Base-by-base conservation (phyloP, 2,329 filamentous ascomycete genomes). In the Claviceps capensis region DNA sequence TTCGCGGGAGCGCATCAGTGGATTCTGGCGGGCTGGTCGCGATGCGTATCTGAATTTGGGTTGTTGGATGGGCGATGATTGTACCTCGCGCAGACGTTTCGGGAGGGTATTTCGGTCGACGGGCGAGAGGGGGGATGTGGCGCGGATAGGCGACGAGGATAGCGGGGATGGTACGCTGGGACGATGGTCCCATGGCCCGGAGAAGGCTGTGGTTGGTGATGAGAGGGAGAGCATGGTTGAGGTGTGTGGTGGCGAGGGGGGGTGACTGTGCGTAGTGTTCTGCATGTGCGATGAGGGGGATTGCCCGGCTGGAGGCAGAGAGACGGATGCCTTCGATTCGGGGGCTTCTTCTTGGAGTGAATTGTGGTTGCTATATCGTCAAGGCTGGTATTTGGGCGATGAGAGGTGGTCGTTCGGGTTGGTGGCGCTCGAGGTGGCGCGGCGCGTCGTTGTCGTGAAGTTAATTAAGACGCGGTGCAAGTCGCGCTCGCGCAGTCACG, bases 1-100 rank as follows among this genome's bases (percentile, higher is more conserved):
- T 62, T 88, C 78, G 49, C 79, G 74, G 54, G 69, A 76, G 57
- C 77, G 76, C 17, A 82, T 67, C 6, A 85, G 60, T 0, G 83
- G 85, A 55, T 85, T 87, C 38, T 75, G 72, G 54, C 83, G 83
- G 51, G 74, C 68, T 14, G 72, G 70, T 16, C 80, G 74, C 54
- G 76, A 68, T 30, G 78, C 72, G 58, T 72, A 83, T 53, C 71
- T 77, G 63, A 71, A 74, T 30, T 67, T 68, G 36, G 64, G 59
- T 9, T 66, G 62, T 46, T 64, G 59, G 30, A 72, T 68, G 5
- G 72, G 72, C 4, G 72, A 75, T 2, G 72, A 75, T 54, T 73
- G 72, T 5, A 61, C 66, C 36, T 70, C 30, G 30, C 30, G 30
- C 9, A 34, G 67, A 53, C 69, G 69, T 47, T 67, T 66, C n/a